phyloP scores from a whole-genome alignment of 1,284 basidiomycete genomes.

The Xanthoconium separans region DNA sequence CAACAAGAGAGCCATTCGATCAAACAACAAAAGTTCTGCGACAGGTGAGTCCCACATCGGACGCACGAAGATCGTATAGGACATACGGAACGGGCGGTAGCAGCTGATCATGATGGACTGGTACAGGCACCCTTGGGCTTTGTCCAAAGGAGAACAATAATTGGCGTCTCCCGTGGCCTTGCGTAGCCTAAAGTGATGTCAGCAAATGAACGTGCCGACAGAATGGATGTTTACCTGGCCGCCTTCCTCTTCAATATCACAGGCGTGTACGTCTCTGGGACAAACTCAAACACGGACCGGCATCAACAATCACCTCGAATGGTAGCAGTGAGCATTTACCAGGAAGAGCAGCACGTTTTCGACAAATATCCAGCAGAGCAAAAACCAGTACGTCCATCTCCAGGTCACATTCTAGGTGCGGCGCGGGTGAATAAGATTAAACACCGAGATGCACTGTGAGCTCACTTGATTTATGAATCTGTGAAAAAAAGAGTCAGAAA shows the following conservation, averaged over 20 bases:
- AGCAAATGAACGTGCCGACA: not conserved
- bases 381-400: conserved; percentile 77
- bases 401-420: conserved; percentile 53
- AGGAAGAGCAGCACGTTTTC: conserved; percentile 46
- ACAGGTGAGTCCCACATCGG: not conserved
- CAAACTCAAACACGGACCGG: conserved; percentile 36
- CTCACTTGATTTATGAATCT: conserved; percentile 47
- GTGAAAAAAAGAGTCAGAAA: conserved; percentile 1
- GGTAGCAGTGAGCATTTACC: conserved; percentile 37
- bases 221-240: conserved; percentile 12
- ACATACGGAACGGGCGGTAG: conserved; percentile 72
- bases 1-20: conserved; percentile 76
- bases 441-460: not conserved
- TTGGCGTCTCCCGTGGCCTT: conserved; percentile 42
- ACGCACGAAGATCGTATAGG: not conserved
- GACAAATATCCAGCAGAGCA: conserved; percentile 61
- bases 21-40: conserved; percentile 64
- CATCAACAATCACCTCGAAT: not conserved
- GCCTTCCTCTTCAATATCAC: conserved; percentile 69
- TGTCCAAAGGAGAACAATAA: conserved; percentile 38
- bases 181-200: conserved; percentile 31
- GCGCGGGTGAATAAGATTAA: not conserved
- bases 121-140: conserved; percentile 36
- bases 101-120: conserved; percentile 52
- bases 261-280: conserved; percentile 78